Evolutionary conservation across 768 basidiomycete species (phyloP), one percentile per base, ranked within the genome.

Genomic region (Aureoboletus auriporus): DNA sequence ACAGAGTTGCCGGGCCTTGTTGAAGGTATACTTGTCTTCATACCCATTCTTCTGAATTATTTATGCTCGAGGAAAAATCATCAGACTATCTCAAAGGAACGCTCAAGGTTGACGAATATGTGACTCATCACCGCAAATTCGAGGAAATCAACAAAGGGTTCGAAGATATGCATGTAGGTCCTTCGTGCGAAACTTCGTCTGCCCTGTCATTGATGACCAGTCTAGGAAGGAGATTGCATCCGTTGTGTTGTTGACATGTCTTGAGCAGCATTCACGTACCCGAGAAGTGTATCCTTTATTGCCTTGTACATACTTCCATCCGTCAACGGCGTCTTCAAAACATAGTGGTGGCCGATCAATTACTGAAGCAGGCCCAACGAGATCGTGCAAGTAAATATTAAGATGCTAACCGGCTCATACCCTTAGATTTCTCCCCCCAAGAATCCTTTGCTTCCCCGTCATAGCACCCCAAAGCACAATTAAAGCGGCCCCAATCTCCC

Each of bases 1-100:
- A 93, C 94, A 14, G 95, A 98, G 70, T 74, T 97, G 36, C 94
- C 94, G 38, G 90, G 89, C 20, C 82, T 97, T 30, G 93, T 97
- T 8, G 84, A 94, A 67, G 90, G 91, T 90, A 51, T 57, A 69
- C 29, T 12, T 54, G 5, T 45, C 27, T 29, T 37, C 34, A 4
- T 9, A 6, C 33, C 16, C 16, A 0, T 16, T 14, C 9, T n/a
- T 39, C 14, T 20, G 13, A 42, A 33, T 28, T 16, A 10, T 10
- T 45, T 28, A 40, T 39, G 0, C 39, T 46, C 42, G 14, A 55
- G 50, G 33, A 39, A 43, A 36, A 17, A 29, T 57, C 3, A 4
- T 47, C 60, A 87, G 92, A 93, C 56, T 95, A 94, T 69, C 77
- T 93, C 51, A 65, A 74, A 14, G 89, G 89, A 47, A 84, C 77